Base-by-base conservation (phyloP, 805 yeast genomes). In the Priceomyces haplophilus region DNA sequence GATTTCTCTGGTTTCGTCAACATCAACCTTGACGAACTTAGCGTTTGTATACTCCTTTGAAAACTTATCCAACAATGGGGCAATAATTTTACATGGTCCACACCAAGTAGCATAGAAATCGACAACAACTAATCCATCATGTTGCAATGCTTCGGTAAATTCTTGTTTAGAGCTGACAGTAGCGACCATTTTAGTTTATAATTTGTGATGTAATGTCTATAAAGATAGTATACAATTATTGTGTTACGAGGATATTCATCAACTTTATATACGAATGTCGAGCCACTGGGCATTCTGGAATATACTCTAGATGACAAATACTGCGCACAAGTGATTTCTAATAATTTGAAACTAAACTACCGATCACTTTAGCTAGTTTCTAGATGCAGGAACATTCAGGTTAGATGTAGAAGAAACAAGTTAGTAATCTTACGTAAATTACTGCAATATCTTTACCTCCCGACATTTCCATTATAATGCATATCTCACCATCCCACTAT, bases 21-120 rank as follows among this genome's bases (percentile, higher is more conserved):
- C 96, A 61, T 91, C 98, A 42, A 93, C 81, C 78, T 91, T 89
- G 79, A 78, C 76, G 78, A 93, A 91, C 55, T 75, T 78, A 55
- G 84, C 88, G 42, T 72, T 67, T 21, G 82, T 50, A 79, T 82
- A 83, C 65, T 82, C 79, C 37, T 67, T 65, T 34, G 89, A 73
- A 60, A 90, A 83, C 66, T 85, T 84, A 62, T 90, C 96, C 55
- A 91, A 72, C 72, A 88, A 73, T 56, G 99, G 99, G 43, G 97
- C 90, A 69, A 93, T 85, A 82, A 87, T 87, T 79, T 91, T 93
- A 78, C 99, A 91, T 49, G 99, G 98, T 55, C 97, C 97, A 71
- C 99, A 91, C 97, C 98, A 93, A 48, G 90, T 82, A 57, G 98
- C 98, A 62, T 80, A 90, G 75, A 91, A 93, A 75, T 93, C 98